These are phyloP conservation scores for Aquilaria agallochum DNA, from an alignment of 441 rosid genomes.

Conservation along the genomic window DNA sequence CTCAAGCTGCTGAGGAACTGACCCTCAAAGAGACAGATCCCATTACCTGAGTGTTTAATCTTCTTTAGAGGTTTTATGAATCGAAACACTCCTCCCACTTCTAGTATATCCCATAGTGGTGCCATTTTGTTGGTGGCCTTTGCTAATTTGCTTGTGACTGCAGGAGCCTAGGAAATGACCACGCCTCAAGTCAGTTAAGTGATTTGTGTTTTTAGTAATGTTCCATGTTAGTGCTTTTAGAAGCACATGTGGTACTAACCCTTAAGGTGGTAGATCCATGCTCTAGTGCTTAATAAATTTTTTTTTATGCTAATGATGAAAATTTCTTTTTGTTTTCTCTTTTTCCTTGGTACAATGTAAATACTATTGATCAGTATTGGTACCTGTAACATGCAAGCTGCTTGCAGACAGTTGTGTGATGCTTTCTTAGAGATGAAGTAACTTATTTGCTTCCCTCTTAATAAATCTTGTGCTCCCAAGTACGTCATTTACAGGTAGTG, in stretches of 20 bases:
- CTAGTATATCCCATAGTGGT: background rate
- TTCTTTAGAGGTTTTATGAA: background rate
- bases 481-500: no score
- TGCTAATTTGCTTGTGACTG: background rate
- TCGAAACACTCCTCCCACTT: background rate
- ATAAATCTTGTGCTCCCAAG: no score
- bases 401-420: conserved; percentile 7
- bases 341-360: conserved; percentile 13
- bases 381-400: conserved; percentile 14
- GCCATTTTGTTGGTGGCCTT: background rate
- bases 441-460: background rate
- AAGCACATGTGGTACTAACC: background rate
- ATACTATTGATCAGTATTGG: background rate
- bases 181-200: background rate
- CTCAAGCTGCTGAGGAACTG: background rate
- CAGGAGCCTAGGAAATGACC: background rate
- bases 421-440: background rate
- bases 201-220: conserved; percentile 1
- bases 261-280: background rate
- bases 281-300: conserved; percentile 16
- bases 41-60: background rate
- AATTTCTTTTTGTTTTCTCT: background rate
- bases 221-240: background rate
- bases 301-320: conserved; percentile 15
- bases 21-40: conserved; percentile 5